A percentile compares a stretch with the other conserved stretches of the same genome.
These are phyloP conservation scores for Termitomyces sp. DNA, from an alignment of 768 basidiomycete genomes.

Conservation along the genomic window DNA sequence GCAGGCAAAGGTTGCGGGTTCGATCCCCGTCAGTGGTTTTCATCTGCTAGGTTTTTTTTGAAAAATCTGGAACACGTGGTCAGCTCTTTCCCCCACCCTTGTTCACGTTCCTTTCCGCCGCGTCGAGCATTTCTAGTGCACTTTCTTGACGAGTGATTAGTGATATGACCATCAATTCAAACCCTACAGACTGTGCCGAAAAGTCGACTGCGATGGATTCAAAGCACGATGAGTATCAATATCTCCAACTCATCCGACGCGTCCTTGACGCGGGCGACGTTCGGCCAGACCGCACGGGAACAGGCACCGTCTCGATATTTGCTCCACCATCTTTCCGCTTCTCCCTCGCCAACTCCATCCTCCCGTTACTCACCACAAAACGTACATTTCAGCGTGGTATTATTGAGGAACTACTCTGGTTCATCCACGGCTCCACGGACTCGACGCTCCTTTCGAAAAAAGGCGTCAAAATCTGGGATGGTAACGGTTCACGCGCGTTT, in stretches of 20 bases:
- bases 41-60: no score
- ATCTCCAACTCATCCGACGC: slow-evolving; percentile 73
- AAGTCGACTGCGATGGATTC: slow-evolving; percentile 48
- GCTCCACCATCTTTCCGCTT: slow-evolving; percentile 90
- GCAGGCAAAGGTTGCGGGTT: slow-evolving; percentile 14
- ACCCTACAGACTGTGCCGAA: not conserved
- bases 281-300: slow-evolving; percentile 91
- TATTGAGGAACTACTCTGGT: slow-evolving; percentile 93
- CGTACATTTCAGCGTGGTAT: slow-evolving; percentile 91
- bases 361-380: slow-evolving; percentile 94
- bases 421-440: slow-evolving; percentile 81
- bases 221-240: slow-evolving; percentile 82
- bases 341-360: slow-evolving; percentile 65
- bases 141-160: not conserved
- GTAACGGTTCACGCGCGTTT: slow-evolving; percentile 87
- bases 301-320: slow-evolving; percentile 89
- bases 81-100: no score
- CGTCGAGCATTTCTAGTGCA: no score
- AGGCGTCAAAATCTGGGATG: slow-evolving; percentile 97
- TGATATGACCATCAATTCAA: slow-evolving; percentile 1
- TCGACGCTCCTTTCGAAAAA: slow-evolving; percentile 67
- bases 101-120: not conserved
- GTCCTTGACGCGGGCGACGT: slow-evolving; percentile 73
- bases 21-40: slow-evolving; percentile 14
- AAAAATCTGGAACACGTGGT: no score